Conservation (phyloP, 202 grass and related monocot genomes). For the Cymbopogon flexuosus region DNA sequence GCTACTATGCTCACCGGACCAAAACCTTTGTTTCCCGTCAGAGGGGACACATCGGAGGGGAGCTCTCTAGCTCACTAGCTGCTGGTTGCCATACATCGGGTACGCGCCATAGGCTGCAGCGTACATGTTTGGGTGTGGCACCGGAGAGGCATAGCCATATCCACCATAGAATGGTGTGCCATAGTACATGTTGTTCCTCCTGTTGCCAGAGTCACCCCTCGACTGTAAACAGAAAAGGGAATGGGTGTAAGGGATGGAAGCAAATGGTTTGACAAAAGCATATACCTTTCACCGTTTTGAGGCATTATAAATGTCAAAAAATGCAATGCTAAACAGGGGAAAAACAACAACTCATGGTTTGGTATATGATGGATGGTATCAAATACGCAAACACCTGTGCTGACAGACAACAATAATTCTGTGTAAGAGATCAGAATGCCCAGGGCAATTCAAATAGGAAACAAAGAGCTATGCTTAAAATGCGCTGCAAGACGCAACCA, state of each 20-base stretch:
- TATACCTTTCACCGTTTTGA: neutral
- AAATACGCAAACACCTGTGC: neutral
- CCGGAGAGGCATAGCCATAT: conserved; percentile 44
- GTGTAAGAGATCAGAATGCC: neutral
- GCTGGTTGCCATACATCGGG: conserved; percentile 59
- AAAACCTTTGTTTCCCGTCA: conserved; percentile 56
- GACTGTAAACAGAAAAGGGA: conserved; percentile 41
- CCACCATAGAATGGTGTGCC: conserved; percentile 50
- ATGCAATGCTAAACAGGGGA: neutral
- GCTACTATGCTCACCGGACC: conserved; percentile 34
- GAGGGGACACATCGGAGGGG: conserved; percentile 11
- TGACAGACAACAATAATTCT: neutral
- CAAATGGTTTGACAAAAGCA: neutral
- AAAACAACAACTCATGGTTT: neutral
- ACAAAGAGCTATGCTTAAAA: neutral
- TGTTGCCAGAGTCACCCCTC: conserved; percentile 36
- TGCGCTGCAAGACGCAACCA: neutral
- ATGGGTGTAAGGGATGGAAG: neutral
- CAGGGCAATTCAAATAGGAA: neutral
- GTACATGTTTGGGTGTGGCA: conserved; percentile 58
- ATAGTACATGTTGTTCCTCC: conserved; percentile 61
- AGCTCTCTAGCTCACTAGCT: conserved; percentile 59
- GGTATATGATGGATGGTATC: neutral
- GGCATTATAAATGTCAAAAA: neutral
- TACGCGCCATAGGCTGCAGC: conserved; percentile 57